phyloP scores from a whole-genome alignment of 2,329 filamentous ascomycete genomes.

The Diplocarpon mali region DNA sequence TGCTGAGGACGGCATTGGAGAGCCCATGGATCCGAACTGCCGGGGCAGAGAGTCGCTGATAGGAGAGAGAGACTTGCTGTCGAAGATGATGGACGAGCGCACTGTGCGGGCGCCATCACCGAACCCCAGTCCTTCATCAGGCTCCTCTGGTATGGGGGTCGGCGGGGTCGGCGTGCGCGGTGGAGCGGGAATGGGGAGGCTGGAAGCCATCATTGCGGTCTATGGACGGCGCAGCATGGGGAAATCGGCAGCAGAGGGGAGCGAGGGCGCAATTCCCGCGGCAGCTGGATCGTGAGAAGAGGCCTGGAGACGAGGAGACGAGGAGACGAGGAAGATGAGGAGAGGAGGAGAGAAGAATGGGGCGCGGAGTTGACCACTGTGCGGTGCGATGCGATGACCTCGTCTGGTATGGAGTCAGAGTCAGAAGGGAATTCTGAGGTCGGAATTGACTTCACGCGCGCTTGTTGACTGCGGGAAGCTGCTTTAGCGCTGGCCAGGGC shows the following conservation, averaged over 20 bases:
- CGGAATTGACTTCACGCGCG: too few relatives aligned
- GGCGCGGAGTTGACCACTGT: not conserved
- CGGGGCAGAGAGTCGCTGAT: slow-evolving; percentile 26
- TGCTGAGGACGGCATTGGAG: slow-evolving; percentile 23
- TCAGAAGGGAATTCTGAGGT: too few relatives aligned
- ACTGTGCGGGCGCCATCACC: slow-evolving; percentile 15
- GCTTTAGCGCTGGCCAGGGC: slow-evolving; percentile 10
- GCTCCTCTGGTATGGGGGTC: slow-evolving; percentile 34
- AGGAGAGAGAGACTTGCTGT: slow-evolving; percentile 37
- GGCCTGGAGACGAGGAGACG: not conserved
- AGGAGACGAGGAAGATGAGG: too few relatives aligned
- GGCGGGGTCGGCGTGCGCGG: slow-evolving; percentile 56
- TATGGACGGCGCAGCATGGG: slow-evolving; percentile 7
- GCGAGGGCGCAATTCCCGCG: not conserved
- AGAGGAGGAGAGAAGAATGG: not conserved
- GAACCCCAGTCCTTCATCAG: slow-evolving; percentile 17
- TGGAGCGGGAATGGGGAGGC: slow-evolving; percentile 45
- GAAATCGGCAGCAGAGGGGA: not conserved
- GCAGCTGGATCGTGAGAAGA: not conserved
- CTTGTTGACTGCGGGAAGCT: not conserved
- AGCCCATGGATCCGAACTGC: slow-evolving; percentile 28
- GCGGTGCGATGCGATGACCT: not conserved
- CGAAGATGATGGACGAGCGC: slow-evolving; percentile 27
- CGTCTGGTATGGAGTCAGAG: too few relatives aligned
- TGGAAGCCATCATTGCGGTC: slow-evolving; percentile 41